These are phyloP conservation scores for Crucibulum parvulum DNA, from an alignment of 1,284 basidiomycete species.

Conservation along the genomic window DNA sequence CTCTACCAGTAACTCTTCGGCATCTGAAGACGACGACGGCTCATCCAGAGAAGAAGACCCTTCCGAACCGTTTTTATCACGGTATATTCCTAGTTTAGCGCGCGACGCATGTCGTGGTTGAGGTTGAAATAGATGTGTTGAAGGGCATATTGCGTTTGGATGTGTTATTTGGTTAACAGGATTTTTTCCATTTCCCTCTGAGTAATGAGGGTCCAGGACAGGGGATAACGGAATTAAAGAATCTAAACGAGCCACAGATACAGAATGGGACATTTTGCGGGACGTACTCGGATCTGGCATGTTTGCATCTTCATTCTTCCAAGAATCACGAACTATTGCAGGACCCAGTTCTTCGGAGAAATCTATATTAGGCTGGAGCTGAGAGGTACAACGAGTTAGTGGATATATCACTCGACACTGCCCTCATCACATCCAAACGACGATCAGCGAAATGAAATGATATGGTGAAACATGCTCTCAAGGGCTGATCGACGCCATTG, in stretches of 20 bases:
- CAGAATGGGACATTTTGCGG: background rate
- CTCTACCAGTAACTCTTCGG: slow-evolving; percentile 39
- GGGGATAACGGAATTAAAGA: background rate
- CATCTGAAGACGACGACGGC: slow-evolving; percentile 36
- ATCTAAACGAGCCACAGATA: background rate
- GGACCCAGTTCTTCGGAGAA: slow-evolving; percentile 75
- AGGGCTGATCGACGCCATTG: background rate
- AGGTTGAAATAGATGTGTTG: background rate
- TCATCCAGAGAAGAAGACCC: slow-evolving; percentile 19
- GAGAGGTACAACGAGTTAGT: background rate
- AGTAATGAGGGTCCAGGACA: no score
- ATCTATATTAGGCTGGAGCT: slow-evolving; percentile 77
- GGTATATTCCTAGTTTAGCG: background rate
- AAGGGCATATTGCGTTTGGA: no score
- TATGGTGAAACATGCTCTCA: no score
- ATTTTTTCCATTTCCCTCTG: no score
- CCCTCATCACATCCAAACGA: no score
- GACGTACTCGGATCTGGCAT: background rate
- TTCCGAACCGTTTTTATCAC: slow-evolving; percentile 8
- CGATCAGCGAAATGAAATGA: no score
- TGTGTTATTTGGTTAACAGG: no score
- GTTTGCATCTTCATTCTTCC: slow-evolving; percentile 50
- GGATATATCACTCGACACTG: no score
- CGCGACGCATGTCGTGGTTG: background rate
- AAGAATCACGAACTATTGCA: slow-evolving; percentile 72